Conservation (phyloP, 805 yeast species). For the Metschnikowia kofuensis region DNA sequence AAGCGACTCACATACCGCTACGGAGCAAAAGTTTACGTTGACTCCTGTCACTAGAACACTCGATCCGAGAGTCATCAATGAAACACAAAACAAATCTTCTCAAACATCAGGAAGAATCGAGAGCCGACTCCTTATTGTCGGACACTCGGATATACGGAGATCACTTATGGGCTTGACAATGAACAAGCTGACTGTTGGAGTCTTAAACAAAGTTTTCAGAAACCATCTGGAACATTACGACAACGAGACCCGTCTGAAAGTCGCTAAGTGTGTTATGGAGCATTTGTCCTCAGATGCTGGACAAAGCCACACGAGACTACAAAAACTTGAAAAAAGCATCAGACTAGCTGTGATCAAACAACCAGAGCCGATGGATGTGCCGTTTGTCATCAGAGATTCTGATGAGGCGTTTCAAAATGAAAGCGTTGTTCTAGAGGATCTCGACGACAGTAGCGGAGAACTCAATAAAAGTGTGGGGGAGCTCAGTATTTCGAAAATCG, state of each 20-base stretch:
- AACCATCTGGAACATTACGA: slow-evolving; percentile 9
- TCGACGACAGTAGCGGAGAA: slow-evolving; percentile 16
- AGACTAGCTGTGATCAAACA: slow-evolving; percentile 1
- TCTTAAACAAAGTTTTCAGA: slow-evolving; percentile 12
- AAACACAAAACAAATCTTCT: neutral
- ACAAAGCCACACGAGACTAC: neutral
- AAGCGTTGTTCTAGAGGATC: slow-evolving; percentile 6
- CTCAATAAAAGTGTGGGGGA: slow-evolving; percentile 20
- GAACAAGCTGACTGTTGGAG: slow-evolving; percentile 9
- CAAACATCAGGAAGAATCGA: neutral
- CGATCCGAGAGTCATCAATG: slow-evolving; percentile 4
- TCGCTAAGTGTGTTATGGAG: slow-evolving; percentile 1
- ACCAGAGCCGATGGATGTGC: slow-evolving; percentile 16
- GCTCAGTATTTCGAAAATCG: slow-evolving; percentile 12
- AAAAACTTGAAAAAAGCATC: slow-evolving; percentile 1
- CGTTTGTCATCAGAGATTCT: slow-evolving; percentile 14
- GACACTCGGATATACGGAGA: slow-evolving; percentile 17
- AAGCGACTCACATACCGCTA: neutral
- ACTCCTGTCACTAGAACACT: neutral
- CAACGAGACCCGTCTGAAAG: slow-evolving; percentile 1
- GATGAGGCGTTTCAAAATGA: slow-evolving; percentile 12
- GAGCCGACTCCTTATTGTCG: neutral
- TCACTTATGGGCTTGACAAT: slow-evolving; percentile 6
- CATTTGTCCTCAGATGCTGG: slow-evolving; percentile 3
- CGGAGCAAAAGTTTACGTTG: neutral